These are phyloP conservation scores for Oryza meridionalis DNA, from an alignment of 176 grass and related monocot genomes.

Conservation along the genomic window DNA sequence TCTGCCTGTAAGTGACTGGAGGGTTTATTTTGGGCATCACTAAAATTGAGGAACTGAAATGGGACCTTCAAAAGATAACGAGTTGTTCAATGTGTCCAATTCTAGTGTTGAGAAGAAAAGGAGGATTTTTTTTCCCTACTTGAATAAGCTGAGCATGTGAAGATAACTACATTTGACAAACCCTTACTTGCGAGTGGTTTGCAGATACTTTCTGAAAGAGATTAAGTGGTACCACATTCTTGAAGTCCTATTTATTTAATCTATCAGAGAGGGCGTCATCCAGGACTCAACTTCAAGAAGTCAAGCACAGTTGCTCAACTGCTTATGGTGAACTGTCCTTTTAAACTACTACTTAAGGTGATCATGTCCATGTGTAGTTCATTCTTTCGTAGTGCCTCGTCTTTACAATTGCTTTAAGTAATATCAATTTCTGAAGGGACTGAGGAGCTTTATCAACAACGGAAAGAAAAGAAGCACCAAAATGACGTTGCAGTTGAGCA, in stretches of 20 bases:
- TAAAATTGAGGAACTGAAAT: background rate
- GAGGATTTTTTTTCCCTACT: background rate
- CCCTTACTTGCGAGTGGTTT: background rate
- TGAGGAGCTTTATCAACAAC: background rate
- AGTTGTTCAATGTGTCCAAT: background rate
- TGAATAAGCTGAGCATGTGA: background rate
- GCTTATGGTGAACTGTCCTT: background rate
- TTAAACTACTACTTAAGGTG: conserved; percentile 34
- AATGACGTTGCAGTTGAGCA: background rate
- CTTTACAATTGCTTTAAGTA: background rate
- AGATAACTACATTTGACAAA: background rate
- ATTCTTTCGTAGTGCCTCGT: background rate
- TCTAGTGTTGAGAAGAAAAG: background rate
- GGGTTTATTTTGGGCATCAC: background rate
- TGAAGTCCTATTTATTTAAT: conserved; percentile 14
- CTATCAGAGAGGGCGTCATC: background rate
- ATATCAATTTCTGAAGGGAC: background rate
- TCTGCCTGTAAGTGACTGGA: background rate
- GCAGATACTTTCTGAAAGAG: background rate
- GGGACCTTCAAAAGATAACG: conserved; percentile 3
- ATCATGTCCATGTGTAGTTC: background rate
- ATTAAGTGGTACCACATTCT: background rate
- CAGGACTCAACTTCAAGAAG: conserved; percentile 19
- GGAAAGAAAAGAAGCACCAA: background rate
- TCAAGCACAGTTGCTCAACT: background rate